Evolutionary conservation across 768 basidiomycete species (phyloP).

Genomic region (Lentinula aciculospora): DNA sequence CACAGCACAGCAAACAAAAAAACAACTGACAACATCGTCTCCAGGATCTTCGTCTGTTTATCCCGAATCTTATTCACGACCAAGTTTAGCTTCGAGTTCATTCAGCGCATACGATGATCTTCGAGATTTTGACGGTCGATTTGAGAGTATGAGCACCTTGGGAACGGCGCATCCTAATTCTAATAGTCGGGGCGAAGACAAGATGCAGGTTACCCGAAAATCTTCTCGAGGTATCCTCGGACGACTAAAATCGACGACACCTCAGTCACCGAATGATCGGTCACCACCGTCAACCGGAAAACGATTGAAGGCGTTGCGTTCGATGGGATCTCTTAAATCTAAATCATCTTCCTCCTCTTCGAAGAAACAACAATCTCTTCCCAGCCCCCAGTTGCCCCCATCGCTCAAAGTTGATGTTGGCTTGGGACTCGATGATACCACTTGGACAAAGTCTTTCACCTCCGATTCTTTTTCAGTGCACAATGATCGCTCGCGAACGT

Average conservation of each 20-base stretch:
- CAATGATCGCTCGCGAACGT: slow-evolving; percentile 13
- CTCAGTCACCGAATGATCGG: slow-evolving; percentile 36
- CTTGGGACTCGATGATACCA: slow-evolving; percentile 48
- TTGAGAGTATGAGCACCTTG: slow-evolving; percentile 75
- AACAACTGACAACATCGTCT: slow-evolving; percentile 9
- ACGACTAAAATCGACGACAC: slow-evolving; percentile 48
- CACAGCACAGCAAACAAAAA: slow-evolving; percentile 29
- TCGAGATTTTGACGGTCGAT: slow-evolving; percentile 80
- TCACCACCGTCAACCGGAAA: slow-evolving; percentile 34
- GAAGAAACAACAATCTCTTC: slow-evolving; percentile 21
- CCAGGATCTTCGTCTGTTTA: slow-evolving; percentile 22
- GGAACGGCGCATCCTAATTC: slow-evolving; percentile 33
- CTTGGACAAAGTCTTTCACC: slow-evolving; percentile 36
- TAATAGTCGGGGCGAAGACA: slow-evolving; percentile 27
- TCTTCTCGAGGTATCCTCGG: slow-evolving; percentile 64
- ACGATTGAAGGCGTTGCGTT: slow-evolving; percentile 68
- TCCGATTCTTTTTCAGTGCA: neutral
- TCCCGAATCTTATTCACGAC: slow-evolving; percentile 46
- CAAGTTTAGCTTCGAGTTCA: slow-evolving; percentile 64
- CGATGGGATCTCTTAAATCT: slow-evolving; percentile 76
- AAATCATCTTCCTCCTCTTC: slow-evolving; percentile 30
- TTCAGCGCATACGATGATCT: slow-evolving; percentile 90
- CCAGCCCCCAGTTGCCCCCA: slow-evolving; percentile 50
- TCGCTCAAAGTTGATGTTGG: slow-evolving; percentile 50
- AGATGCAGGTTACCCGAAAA: slow-evolving; percentile 42